Evolutionary conservation across 257 asterid species (phyloP), one percentile per base, ranked within the genome.

Genomic region (Avicennia marina): DNA sequence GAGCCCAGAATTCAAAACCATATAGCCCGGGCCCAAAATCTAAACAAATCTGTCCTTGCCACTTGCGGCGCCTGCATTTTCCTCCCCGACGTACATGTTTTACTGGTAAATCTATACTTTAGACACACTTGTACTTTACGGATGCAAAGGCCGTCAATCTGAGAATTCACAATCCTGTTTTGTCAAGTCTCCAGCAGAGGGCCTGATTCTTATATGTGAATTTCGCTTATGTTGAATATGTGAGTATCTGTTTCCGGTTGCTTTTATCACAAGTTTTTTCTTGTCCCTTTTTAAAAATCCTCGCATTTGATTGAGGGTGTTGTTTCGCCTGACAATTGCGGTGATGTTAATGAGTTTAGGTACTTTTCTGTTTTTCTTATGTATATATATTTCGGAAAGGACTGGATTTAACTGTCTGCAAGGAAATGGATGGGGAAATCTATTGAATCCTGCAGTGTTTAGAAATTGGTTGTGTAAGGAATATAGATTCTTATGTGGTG

Each of bases 211-310:
- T 40, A 22, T 29, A 48, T 44, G n/a, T 26, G 32, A 41, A 60
- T 60, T 65, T 44, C 42, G 40, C 18, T 19, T 51, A 16, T n/a
- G 56, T 58, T 31, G 57, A 45, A n/a, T n/a, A n/a, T n/a, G n/a
- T n/a, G 64, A 12, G 52, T 25, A 50, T 51, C 15, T 31, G 16
- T 58, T 34, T 2, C 17, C 44, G 34, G 31, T 58, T 38, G 7
- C 9, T 41, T 3, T 5, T 2, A 5, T 36, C 41, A 5, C 13
- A 36, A 12, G 2, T 43, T 36, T 25, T 26, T 15, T 17, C 0
- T 36, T 36, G 10, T 29, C 34, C 34, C 8, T 29, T 4, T 11
- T 8, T 7, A 36, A n/a, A 9, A 34, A 50, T 48, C 41, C 19
- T 17, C 19, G 60, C 44, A 21, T 49, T 34, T 19, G 31, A 31